Evolutionary conservation across 2,329 filamentous ascomycete species (phyloP), one percentile per base, ranked within the genome.

Genomic region (Alternaria burnsii): DNA sequence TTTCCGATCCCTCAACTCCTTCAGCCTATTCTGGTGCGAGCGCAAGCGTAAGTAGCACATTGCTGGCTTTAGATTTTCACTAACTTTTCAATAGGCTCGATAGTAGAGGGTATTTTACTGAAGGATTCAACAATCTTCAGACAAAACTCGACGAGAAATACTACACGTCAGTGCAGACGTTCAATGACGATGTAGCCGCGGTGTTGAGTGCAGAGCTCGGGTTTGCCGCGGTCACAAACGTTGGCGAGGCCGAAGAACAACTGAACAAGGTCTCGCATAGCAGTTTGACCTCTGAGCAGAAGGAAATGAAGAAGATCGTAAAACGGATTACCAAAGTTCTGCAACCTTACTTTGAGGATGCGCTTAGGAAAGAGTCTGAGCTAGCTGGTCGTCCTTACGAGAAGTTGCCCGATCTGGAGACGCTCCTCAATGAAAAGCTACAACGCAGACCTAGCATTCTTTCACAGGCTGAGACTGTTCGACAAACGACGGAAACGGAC

Each of bases 261-360:
- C 68, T 81, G n/a, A 76, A 76, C 50, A 79, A 74, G 34, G 74
- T 76, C 6, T 76, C 79, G 20, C 79, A 82, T 58, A 75, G 73
- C 60, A 76, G 75, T 7, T 70, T 84, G 48, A 80, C 77, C 1
- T 67, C 84, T 10, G 93, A 97, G 70, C 88, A 93, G 61, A 91
- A 92, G 59, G 91, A 97, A 68, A 88, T 91, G 62, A 91, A 92
- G 71, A 91, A 90, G 69, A 82, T 97, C n/a, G 93, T 91, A 24
- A 97, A 96, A 79, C 88, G 93, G 26, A 97, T 97, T 62, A 86
- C 97, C 67, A 96, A 93, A 76, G 88, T 89, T 1, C 86, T 97
- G 32, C 92, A 96, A 75, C 88, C 91, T 14, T 85, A 88, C 44
- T 82, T 97, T 3, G 91, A 97, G 76, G 85, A 87, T 55, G 93